These are phyloP conservation scores for Boletus sp. DNA, from an alignment of 1,284 basidiomycete genomes.

Conservation along the genomic window DNA sequence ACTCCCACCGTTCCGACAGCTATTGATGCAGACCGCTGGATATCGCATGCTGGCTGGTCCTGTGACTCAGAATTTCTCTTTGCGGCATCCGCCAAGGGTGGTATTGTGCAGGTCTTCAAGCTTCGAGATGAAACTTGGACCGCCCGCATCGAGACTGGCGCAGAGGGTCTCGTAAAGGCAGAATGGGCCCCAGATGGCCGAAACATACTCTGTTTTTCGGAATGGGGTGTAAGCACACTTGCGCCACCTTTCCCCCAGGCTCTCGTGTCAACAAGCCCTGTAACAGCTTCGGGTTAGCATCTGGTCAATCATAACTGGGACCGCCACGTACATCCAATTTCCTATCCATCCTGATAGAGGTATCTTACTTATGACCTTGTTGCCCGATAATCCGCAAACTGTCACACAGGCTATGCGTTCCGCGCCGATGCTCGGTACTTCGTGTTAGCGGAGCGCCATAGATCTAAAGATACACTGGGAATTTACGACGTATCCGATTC, in stretches of 20 bases:
- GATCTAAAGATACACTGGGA: constrained; percentile 79
- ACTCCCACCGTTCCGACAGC: constrained; percentile 42
- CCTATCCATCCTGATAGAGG: constrained; percentile 75
- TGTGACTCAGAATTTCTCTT: constrained; percentile 79
- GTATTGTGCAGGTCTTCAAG: constrained; percentile 67
- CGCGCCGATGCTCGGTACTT: constrained; percentile 78
- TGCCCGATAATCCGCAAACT: constrained; percentile 4
- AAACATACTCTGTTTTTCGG: constrained; percentile 80
- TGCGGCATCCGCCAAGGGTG: constrained; percentile 63
- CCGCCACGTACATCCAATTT: constrained; percentile 73
- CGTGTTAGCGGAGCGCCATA: constrained; percentile 78
- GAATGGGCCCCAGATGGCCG: constrained; percentile 85
- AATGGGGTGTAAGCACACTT: constrained; percentile 71
- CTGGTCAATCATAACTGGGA: constrained; percentile 71
- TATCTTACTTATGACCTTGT: constrained; percentile 25
- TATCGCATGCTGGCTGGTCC: constrained; percentile 80
- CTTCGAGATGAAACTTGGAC: constrained; percentile 71
- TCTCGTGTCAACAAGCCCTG: constrained; percentile 3
- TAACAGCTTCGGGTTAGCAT: constrained; percentile 72
- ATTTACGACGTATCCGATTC: constrained; percentile 71
- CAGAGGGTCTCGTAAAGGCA: constrained; percentile 78
- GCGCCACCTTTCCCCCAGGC: constrained; percentile 2
- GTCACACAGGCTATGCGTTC: constrained; percentile 65
- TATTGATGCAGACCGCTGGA: constrained; percentile 32
- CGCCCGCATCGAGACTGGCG: constrained; percentile 68